These are phyloP conservation scores for Thermoascus crustaceus DNA, from an alignment of 2,329 filamentous ascomycete species.

Conservation along the genomic window DNA sequence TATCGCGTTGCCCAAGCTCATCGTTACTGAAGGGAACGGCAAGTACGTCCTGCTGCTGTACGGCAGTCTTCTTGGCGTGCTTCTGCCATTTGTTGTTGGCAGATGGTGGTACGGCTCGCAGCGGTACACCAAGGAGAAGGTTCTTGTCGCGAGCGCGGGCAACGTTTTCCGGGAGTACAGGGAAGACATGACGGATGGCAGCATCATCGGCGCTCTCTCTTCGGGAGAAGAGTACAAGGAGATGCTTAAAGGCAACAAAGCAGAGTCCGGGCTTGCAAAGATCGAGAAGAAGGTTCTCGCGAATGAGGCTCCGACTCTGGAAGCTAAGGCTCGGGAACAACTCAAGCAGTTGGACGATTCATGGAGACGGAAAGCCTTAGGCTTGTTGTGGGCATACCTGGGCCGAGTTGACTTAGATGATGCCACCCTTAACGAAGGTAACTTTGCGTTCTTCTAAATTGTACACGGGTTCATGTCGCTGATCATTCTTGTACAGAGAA, in stretches of 20 bases:
- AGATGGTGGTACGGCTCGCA: slow-evolving; percentile 99
- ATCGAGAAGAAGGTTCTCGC: slow-evolving; percentile 73
- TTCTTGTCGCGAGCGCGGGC: slow-evolving; percentile 87
- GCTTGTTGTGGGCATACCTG: slow-evolving; percentile 90
- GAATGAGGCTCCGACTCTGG: slow-evolving; percentile 51
- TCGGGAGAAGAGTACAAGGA: slow-evolving; percentile 77
- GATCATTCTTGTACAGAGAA: slow-evolving; percentile 49
- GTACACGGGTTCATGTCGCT: not conserved
- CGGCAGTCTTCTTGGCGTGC: slow-evolving; percentile 74
- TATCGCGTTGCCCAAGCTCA: slow-evolving; percentile 87
- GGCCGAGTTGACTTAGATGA: slow-evolving; percentile 81
- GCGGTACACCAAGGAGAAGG: slow-evolving; percentile 83
- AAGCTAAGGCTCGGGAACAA: slow-evolving; percentile 64
- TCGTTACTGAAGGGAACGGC: slow-evolving; percentile 85
- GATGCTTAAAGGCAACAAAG: slow-evolving; percentile 66
- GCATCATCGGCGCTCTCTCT: slow-evolving; percentile 72
- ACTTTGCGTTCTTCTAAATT: slow-evolving; percentile 6
- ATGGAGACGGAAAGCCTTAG: slow-evolving; percentile 74
- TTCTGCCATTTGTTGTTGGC: slow-evolving; percentile 87
- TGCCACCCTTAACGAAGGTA: slow-evolving; percentile 59
- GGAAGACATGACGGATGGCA: slow-evolving; percentile 71
- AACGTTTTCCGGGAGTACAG: slow-evolving; percentile 90
- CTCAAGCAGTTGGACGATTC: slow-evolving; percentile 75
- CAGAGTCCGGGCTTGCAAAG: slow-evolving; percentile 71
- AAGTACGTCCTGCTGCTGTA: slow-evolving; percentile 94